phyloP scores from a whole-genome alignment of 129 eudicot genomes.

The Chrysanthemum seticuspe region DNA sequence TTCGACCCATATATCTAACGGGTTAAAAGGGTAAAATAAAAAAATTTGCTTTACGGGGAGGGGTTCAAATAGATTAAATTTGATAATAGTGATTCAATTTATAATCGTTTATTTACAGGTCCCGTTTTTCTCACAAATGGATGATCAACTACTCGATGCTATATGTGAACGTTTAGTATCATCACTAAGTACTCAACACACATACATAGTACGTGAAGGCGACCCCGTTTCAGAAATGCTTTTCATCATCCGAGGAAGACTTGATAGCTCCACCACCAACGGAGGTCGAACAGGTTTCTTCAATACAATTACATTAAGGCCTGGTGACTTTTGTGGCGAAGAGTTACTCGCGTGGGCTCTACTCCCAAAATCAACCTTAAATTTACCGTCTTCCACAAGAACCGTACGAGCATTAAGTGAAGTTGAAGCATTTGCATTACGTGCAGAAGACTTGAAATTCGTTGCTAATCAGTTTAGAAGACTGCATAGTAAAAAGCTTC shows the following conservation, averaged over 20 bases:
- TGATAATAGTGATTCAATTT: background rate
- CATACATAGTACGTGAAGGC: conserved; percentile 89
- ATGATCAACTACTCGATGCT: conserved; percentile 83
- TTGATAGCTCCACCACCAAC: conserved; percentile 83
- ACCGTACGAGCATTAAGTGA: conserved; percentile 52
- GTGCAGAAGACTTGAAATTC: conserved; percentile 82
- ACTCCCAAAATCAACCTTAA: conserved; percentile 64
- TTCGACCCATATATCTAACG: too few species aligned
- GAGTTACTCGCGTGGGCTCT: conserved; percentile 94
- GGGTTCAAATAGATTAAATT: too few species aligned
- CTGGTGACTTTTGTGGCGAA: conserved; percentile 96
- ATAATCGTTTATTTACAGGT: conserved; percentile 46
- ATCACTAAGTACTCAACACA: conserved; percentile 74
- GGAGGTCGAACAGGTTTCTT: conserved; percentile 91
- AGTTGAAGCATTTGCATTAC: conserved; percentile 83
- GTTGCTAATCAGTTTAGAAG: conserved; percentile 88
- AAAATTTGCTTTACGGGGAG: too few species aligned
- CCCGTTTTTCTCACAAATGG: conserved; percentile 97
- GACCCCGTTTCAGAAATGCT: conserved; percentile 93
- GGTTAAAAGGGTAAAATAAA: too few species aligned
- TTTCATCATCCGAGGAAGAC: conserved; percentile 68
- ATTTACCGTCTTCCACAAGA: conserved; percentile 81
- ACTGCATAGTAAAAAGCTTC: conserved; percentile 83
- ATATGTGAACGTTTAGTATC: conserved; percentile 86
- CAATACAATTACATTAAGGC: conserved; percentile 67